phyloP scores from a whole-genome alignment of 768 basidiomycete species.

The Suillus decipiens region DNA sequence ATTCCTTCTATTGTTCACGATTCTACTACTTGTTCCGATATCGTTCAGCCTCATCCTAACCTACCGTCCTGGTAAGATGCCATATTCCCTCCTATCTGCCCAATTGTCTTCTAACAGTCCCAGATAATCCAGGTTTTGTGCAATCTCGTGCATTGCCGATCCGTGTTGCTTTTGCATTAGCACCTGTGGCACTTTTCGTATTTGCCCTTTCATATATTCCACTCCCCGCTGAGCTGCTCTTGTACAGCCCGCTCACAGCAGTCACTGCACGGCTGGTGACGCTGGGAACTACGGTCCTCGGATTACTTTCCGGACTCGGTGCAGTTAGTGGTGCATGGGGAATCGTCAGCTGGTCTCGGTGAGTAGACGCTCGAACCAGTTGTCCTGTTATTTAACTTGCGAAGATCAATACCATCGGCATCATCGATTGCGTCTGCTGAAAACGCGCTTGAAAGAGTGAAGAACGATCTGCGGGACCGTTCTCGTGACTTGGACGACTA shows the following conservation, averaged over 20 bases:
- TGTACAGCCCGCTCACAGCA: slow-evolving; percentile 45
- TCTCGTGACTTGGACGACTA: slow-evolving; percentile 28
- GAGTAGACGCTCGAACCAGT: neutral
- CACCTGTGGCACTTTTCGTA: slow-evolving; percentile 57
- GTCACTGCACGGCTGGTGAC: slow-evolving; percentile 67
- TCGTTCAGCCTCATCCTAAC: slow-evolving; percentile 60
- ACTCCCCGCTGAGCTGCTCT: slow-evolving; percentile 52
- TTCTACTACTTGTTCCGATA: slow-evolving; percentile 70
- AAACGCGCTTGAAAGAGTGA: slow-evolving; percentile 57
- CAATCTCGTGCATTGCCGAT: slow-evolving; percentile 32
- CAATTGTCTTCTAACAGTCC: neutral
- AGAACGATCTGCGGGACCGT: slow-evolving; percentile 52
- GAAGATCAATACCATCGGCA: slow-evolving; percentile 25
- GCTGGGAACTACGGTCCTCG: slow-evolving; percentile 78
- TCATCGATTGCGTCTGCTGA: slow-evolving; percentile 51
- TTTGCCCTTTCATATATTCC: slow-evolving; percentile 67
- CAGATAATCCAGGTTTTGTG: slow-evolving; percentile 7
- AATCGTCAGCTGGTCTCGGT: slow-evolving; percentile 4
- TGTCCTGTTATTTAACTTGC: slow-evolving; percentile 7
- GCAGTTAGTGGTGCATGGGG: slow-evolving; percentile 69
- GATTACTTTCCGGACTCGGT: slow-evolving; percentile 78
- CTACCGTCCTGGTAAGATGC: slow-evolving; percentile 34
- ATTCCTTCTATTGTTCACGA: slow-evolving; percentile 54
- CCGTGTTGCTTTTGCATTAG: slow-evolving; percentile 43
- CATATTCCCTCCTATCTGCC: neutral